Base-by-base conservation (phyloP, 23 red algal genomes). In the Gracilaria caudata region DNA sequence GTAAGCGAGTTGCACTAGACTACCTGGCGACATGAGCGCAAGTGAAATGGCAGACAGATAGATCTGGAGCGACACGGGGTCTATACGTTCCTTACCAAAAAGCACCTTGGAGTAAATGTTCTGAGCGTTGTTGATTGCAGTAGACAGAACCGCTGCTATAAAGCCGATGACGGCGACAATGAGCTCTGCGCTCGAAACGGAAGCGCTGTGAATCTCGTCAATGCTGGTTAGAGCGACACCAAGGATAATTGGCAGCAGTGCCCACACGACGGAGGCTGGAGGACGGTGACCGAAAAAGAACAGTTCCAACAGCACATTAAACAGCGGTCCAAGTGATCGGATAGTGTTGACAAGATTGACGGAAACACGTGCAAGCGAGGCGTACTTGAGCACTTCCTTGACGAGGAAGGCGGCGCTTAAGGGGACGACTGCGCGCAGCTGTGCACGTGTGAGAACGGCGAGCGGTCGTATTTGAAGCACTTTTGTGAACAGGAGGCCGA, bases 351-450 rank as follows among this genome's bases (percentile, higher is more conserved):
- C 68, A 49, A 93, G 82, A 44, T 93, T 93, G 47, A 93, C 90
- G 66, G 77, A 83, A 8, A 93, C 79, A 20, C 90, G 81, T 24
- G 77, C 79, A 32, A 93, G 60, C 39, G 90, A 68, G 51, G 65
- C 90, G 32, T 93, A 93, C 81, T 93, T 93, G 28, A 93, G 81
- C 37, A 93, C 70, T 77, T 93, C 90, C 66, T 93, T 93, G 51
- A 86, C 90, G 38, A 93, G 64, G 71, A 84, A 83, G 10, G 90
- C 81, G 8, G 61, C 68, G 79, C 78, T 75, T n/a, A 93, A 81
- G 11, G 90, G 90, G 59, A 93, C 77, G 46, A 93, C 47, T 64
- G 78, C 78, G 29, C 66, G 56, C 40, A 74, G 21, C 45, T 93
- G 90, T 12, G 34, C 56, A 25, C 45, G 65, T 6, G 80, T 40